A percentile compares a stretch with the other conserved stretches of the same genome.
Conservation (phyloP, 352 stramenopile species). For the Phytophthora boehmeriae region DNA sequence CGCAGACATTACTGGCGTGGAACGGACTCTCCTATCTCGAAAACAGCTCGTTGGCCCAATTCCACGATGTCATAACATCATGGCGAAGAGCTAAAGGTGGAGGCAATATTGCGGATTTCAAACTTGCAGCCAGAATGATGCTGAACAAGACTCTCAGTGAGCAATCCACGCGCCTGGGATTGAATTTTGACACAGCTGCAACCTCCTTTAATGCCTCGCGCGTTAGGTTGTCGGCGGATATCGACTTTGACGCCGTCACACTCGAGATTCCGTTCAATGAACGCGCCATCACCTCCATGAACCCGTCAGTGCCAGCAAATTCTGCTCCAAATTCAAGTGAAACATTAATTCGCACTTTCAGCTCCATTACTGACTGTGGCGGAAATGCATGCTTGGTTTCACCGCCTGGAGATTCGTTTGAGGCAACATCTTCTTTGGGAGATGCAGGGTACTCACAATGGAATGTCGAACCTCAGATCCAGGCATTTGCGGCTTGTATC, state of each 20-base stretch:
- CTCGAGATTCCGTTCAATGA: constrained; percentile 47
- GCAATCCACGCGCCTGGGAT: constrained; percentile 20
- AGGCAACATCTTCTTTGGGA: constrained; percentile 9
- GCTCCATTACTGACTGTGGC: constrained; percentile 31
- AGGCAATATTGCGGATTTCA: constrained; percentile 9
- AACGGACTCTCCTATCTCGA: constrained; percentile 29
- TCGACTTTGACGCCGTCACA: constrained; percentile 46
- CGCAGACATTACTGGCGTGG: constrained; percentile 37
- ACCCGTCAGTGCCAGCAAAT: neutral
- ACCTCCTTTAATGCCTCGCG: constrained; percentile 36
- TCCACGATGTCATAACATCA: constrained; percentile 18
- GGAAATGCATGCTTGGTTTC: constrained; percentile 38
- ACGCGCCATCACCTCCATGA: constrained; percentile 17
- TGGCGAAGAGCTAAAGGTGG: constrained; percentile 14
- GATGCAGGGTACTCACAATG: constrained; percentile 26
- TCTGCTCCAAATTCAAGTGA: constrained; percentile 8
- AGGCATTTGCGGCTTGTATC: constrained; percentile 41
- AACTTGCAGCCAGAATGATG: constrained; percentile 20
- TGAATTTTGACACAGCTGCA: constrained; percentile 24
- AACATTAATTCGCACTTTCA: constrained; percentile 16
- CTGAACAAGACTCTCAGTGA: constrained; percentile 22
- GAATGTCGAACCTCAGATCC: constrained; percentile 39
- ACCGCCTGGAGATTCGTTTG: constrained; percentile 22
- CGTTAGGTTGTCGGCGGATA: constrained; percentile 30
- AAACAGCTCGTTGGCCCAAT: constrained; percentile 26